A percentile compares a stretch with the other conserved stretches of the same genome.
Conservation (phyloP, 345 rosid genomes). For the Brassica nigra region DNA sequence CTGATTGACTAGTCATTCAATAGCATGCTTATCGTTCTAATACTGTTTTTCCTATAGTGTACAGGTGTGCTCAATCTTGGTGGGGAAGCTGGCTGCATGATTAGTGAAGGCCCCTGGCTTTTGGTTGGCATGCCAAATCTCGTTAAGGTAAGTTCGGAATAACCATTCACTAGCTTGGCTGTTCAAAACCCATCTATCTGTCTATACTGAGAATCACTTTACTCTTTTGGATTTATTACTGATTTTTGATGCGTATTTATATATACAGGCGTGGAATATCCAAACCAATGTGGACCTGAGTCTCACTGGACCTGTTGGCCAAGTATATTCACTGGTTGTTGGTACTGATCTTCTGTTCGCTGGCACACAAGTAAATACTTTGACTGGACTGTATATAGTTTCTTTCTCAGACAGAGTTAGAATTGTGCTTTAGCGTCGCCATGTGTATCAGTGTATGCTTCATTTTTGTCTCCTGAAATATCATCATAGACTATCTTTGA, state of each 20-base stretch:
- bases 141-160: constrained; percentile 66
- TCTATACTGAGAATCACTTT: background rate
- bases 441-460: background rate
- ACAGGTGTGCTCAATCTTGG: constrained; percentile 62
- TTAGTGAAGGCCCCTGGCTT: constrained; percentile 97
- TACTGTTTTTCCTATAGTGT: constrained; percentile 50
- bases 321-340: constrained; percentile 84
- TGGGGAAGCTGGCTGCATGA: constrained; percentile 91
- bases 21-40: background rate
- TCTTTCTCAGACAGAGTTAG: background rate
- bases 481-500: constrained; percentile 3
- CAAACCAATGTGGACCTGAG: constrained; percentile 64
- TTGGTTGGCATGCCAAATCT: constrained; percentile 85
- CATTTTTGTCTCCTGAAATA: background rate
- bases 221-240: constrained; percentile 3
- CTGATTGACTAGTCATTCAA: background rate
- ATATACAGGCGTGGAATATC: constrained; percentile 76
- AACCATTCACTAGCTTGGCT: constrained; percentile 2
- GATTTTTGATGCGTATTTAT: background rate
- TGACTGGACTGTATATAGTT: background rate
- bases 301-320: constrained; percentile 91
- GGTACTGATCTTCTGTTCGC: constrained; percentile 81
- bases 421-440: constrained; percentile 3
- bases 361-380: constrained; percentile 75
- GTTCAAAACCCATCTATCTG: background rate